These are phyloP conservation scores for Penicillium soppii DNA, from an alignment of 495 filamentous ascomycete genomes.

Conservation along the genomic window DNA sequence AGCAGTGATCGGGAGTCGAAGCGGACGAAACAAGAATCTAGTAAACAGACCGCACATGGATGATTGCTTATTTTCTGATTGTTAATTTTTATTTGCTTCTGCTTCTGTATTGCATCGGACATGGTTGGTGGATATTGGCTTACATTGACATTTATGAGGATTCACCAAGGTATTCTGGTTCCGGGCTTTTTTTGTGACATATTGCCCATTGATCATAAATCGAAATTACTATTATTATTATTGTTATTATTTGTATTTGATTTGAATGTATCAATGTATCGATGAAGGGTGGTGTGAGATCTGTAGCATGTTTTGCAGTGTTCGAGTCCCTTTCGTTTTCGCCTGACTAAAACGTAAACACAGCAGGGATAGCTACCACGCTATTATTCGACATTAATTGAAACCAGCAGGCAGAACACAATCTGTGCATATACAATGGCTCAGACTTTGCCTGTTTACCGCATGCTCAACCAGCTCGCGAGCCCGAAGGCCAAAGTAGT, in stretches of 20 bases:
- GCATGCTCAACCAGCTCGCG: conserved; percentile 66
- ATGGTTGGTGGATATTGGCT: conserved; percentile 12
- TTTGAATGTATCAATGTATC: background rate
- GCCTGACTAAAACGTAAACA: no score
- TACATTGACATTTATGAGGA: conserved; percentile 20
- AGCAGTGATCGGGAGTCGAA: conserved; percentile 43
- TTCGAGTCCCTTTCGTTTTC: no score
- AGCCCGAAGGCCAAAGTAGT: conserved; percentile 34
- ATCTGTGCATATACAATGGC: conserved; percentile 6
- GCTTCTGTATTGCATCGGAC: conserved; percentile 12
- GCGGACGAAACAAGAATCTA: conserved; percentile 27
- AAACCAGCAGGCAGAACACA: no score
- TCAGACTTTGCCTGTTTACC: conserved; percentile 75
- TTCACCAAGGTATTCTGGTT: conserved; percentile 1
- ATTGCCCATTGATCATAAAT: conserved; percentile 15
- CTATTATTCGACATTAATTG: no score
- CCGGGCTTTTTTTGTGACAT: conserved; percentile 21
- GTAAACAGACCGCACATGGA: conserved; percentile 3
- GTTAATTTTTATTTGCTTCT: background rate
- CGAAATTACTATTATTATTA: background rate
- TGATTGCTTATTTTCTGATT: background rate
- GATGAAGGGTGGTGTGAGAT: no score
- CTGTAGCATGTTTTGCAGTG: no score
- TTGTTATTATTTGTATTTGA: no score
- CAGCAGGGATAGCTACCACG: no score